Evolutionary conservation across 345 rosid genomes (phyloP).

Genomic region (Populus ilicifolia): DNA sequence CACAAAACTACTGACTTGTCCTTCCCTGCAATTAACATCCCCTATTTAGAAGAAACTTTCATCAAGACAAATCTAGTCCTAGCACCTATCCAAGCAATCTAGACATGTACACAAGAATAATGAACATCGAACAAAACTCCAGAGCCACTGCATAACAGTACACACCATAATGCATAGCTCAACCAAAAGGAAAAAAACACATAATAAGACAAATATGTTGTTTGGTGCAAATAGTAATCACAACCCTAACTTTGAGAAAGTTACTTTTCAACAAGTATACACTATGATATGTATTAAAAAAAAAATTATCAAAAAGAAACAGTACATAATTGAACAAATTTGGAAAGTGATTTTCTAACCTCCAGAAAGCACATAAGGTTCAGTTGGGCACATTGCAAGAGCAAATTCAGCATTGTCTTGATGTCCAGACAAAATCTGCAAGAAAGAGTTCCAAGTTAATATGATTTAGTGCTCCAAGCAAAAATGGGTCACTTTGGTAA

Average conservation of each 20-base stretch:
- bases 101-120: background rate
- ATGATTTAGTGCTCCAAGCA: background rate
- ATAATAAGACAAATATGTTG: background rate
- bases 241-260: background rate
- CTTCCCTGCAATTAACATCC: slow-evolving; percentile 63
- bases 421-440: slow-evolving; percentile 95
- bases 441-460: slow-evolving; percentile 12
- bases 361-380: slow-evolving; percentile 99
- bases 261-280: background rate
- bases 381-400: slow-evolving; percentile 97
- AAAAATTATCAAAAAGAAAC: background rate
- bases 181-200: background rate
- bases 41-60: slow-evolving; percentile 21
- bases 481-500: background rate
- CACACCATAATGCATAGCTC: background rate
- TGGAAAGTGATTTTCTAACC: slow-evolving; percentile 38
- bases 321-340: background rate
- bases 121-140: background rate
- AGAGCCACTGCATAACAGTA: background rate
- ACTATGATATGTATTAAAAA: background rate
- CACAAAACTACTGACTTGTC: slow-evolving; percentile 89
- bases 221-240: background rate
- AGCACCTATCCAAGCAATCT: background rate
- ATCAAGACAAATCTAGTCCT: background rate
- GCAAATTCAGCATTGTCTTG: slow-evolving; percentile 99